Conservation (phyloP, 768 basidiomycete genomes). For the Pisolithus orientalis region DNA sequence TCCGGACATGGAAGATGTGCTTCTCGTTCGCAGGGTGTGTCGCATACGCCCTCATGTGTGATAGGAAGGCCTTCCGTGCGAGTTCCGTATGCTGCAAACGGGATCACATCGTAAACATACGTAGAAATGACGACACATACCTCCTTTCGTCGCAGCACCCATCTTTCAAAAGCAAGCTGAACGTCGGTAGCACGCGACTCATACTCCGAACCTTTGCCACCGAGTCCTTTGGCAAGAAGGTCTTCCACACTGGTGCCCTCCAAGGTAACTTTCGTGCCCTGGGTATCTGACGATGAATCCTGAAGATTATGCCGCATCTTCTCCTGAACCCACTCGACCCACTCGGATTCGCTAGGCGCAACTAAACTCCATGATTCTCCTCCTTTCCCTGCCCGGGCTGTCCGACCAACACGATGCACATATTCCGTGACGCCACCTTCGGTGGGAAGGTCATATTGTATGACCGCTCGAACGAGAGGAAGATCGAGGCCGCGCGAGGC, state of each 20-base stretch:
- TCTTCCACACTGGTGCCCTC: conserved; percentile 59
- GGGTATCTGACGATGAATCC: conserved; percentile 16
- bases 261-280: conserved; percentile 43
- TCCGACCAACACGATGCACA: conserved; percentile 93
- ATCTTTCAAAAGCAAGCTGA: conserved; percentile 90
- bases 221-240: conserved; percentile 77
- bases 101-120: conserved; percentile 5
- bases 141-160: conserved; percentile 71
- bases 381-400: conserved; percentile 91
- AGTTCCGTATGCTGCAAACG: conserved; percentile 59
- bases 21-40: conserved; percentile 96
- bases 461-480: conserved; percentile 86
- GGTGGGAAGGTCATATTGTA: conserved; percentile 96
- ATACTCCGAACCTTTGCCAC: conserved; percentile 73
- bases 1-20: conserved; percentile 91
- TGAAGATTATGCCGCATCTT: conserved; percentile 61
- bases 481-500: conserved; percentile 98
- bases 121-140: conserved; percentile 37
- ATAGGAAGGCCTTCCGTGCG: conserved; percentile 83
- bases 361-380: conserved; percentile 96
- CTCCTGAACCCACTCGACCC: conserved; percentile 86
- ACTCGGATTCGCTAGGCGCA: conserved; percentile 76
- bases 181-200: conserved; percentile 92
- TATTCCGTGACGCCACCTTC: conserved; percentile 97
- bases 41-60: conserved; percentile 93